Base-by-base conservation (phyloP, 2,329 filamentous ascomycete genomes). In the Xylariaceae sp. region DNA sequence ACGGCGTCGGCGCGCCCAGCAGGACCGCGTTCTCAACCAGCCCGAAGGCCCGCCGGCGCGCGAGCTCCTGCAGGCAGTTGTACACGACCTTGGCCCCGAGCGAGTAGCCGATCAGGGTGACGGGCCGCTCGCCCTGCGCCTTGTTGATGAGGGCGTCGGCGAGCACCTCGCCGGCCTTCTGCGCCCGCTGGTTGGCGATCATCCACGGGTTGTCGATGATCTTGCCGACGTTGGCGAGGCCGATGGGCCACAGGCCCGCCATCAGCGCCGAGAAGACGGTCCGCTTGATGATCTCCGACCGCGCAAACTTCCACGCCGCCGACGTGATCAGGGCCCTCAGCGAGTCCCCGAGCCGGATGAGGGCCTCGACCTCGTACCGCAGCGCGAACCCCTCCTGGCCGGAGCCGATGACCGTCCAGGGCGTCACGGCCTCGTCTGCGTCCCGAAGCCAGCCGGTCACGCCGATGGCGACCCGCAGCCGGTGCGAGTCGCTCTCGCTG, bases 191-290 rank as follows among this genome's bases (percentile, higher is more conserved):
- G 59, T 86, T 86, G 15, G 81, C 83, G 18, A 88, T 70, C 43
- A 73, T 83, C 67, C 86, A 92, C 0, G 83, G 83, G 47, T 90
- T 93, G 52, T 92, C 86, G 34, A 92, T 75, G 22, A 93, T 68
- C 35, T 77, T 75, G 51, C 79, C 79, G 30, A 83, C 67, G 53
- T 82, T 82, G 42, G 83, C 58, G 15, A 87, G 61, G 25, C 68
- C 65, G 10, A 75, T 54, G 1, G 82, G 82, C 68, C 82, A 81
- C 18, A 71, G 63, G 2, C 74, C 70, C 5, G 75, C 67, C 44
- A 74, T 65, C 17, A 83, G 58, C 5, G 70, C 68, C 4, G 68
- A 65, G 44, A 82, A 65, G 28, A 72, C 67, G 33, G 66, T 67
- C 35, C 63, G 60, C 36, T 63, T 60, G 39, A 57, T 59, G 37